phyloP scores from a whole-genome alignment of 208 protist genomes.

The Porcisia hertigi region DNA sequence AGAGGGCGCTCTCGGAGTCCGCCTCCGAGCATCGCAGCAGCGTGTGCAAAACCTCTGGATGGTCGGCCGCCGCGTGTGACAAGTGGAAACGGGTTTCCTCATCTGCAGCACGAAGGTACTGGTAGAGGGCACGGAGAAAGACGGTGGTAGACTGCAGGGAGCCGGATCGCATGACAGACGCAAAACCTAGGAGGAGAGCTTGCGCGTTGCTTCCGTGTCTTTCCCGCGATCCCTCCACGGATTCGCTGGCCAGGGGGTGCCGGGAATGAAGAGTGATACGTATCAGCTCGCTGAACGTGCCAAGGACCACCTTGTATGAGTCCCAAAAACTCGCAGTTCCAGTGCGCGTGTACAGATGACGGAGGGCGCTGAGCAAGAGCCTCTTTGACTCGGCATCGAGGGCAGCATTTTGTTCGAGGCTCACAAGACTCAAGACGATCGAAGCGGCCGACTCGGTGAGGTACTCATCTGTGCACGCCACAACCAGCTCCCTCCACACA shows the following conservation, averaged over 20 bases:
- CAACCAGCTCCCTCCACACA: conserved; percentile 72
- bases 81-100: conserved; percentile 41
- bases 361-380: conserved; percentile 39
- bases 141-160: conserved; percentile 75
- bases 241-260: background rate
- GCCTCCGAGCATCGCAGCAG: conserved; percentile 58
- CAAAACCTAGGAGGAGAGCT: conserved; percentile 46
- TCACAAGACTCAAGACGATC: conserved; percentile 76
- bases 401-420: conserved; percentile 48
- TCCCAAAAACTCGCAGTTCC: conserved; percentile 55
- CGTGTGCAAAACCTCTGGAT: conserved; percentile 57
- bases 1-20: conserved; percentile 46
- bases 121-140: conserved; percentile 74
- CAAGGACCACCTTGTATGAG: conserved; percentile 63
- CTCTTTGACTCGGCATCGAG: conserved; percentile 24
- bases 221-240: background rate
- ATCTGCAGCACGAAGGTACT: conserved; percentile 56
- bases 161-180: conserved; percentile 68
- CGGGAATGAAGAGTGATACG: conserved; percentile 10
- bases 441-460: conserved; percentile 61
- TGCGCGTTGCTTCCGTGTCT: background rate
- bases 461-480: conserved; percentile 65
- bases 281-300: conserved; percentile 53
- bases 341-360: conserved; percentile 44
- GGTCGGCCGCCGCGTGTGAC: conserved; percentile 42